phyloP scores from a whole-genome alignment of 371 early-diverging fungal genomes.

The Massospora cicadina region DNA sequence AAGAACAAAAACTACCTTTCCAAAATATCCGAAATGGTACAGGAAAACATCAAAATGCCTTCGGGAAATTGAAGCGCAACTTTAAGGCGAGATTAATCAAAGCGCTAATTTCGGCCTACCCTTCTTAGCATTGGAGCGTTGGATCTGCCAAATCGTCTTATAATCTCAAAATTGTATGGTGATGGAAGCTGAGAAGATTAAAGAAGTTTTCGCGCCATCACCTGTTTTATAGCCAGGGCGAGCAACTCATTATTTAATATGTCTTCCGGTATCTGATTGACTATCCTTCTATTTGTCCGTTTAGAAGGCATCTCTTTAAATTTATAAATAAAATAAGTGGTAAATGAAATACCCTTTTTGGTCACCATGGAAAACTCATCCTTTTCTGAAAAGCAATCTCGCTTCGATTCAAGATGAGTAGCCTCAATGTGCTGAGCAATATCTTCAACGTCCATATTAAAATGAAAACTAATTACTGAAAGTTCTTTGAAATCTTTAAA shows the following conservation, averaged over 20 bases:
- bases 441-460: not conserved
- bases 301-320: not conserved
- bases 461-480: too few relatives aligned
- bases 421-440: not conserved
- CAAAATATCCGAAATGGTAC: conserved; percentile 78
- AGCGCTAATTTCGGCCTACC: conserved; percentile 20
- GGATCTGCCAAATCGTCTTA: conserved; percentile 90
- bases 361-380: not conserved
- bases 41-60: conserved; percentile 91
- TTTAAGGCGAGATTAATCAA: conserved; percentile 13
- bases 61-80: conserved; percentile 99
- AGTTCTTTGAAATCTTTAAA: too few relatives aligned
- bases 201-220: conserved; percentile 13
- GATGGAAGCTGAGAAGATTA: conserved; percentile 42
- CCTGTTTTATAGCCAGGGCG: conserved; percentile 59
- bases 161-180: conserved; percentile 99
- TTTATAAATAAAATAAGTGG: not conserved
- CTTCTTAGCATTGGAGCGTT: conserved; percentile 53
- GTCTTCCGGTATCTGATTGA: conserved; percentile 69
- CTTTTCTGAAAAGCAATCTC: not conserved
- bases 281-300: conserved; percentile 19
- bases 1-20: conserved; percentile 34
- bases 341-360: not conserved
- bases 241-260: conserved; percentile 61
- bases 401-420: not conserved